phyloP scores from a whole-genome alignment of 805 yeast species.

The Kregervanrija delftensis region DNA sequence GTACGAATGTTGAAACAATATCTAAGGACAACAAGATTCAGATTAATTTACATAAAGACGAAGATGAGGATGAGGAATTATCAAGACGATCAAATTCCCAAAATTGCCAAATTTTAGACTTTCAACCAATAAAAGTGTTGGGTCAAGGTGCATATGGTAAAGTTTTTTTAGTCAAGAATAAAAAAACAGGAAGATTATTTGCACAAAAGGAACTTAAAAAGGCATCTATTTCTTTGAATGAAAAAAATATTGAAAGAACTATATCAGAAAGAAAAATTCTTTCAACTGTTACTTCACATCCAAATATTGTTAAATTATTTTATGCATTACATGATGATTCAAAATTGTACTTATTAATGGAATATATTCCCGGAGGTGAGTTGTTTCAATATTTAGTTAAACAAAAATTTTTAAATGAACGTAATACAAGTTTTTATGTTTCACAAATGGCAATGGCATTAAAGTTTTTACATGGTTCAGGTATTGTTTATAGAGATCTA shows the following conservation, averaged over 20 bases:
- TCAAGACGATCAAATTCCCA: slow-evolving; percentile 9
- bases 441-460: slow-evolving; percentile 79
- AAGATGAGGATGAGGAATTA: slow-evolving; percentile 4
- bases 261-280: slow-evolving; percentile 69
- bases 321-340: slow-evolving; percentile 77
- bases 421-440: slow-evolving; percentile 61
- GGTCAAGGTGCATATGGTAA: slow-evolving; percentile 89
- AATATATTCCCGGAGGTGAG: slow-evolving; percentile 90
- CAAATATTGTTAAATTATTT: slow-evolving; percentile 73
- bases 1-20: slow-evolving; percentile 7
- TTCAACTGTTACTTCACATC: slow-evolving; percentile 58
- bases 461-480: slow-evolving; percentile 63
- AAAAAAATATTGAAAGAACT: slow-evolving; percentile 59
- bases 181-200: slow-evolving; percentile 50
- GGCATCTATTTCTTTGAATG: slow-evolving; percentile 57
- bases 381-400: slow-evolving; percentile 54
- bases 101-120: slow-evolving; percentile 38
- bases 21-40: slow-evolving; percentile 2
- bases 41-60: not conserved
- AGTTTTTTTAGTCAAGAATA: slow-evolving; percentile 66
- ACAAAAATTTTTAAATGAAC: slow-evolving; percentile 42
- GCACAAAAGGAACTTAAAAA: slow-evolving; percentile 83
- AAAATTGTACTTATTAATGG: slow-evolving; percentile 66
- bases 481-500: slow-evolving; percentile 79
- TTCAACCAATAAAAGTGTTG: slow-evolving; percentile 61